A percentile compares a stretch with the other conserved stretches of the same genome.
phyloP scores from a whole-genome alignment of 768 basidiomycete species.

The Rhizopogon roseolus region DNA sequence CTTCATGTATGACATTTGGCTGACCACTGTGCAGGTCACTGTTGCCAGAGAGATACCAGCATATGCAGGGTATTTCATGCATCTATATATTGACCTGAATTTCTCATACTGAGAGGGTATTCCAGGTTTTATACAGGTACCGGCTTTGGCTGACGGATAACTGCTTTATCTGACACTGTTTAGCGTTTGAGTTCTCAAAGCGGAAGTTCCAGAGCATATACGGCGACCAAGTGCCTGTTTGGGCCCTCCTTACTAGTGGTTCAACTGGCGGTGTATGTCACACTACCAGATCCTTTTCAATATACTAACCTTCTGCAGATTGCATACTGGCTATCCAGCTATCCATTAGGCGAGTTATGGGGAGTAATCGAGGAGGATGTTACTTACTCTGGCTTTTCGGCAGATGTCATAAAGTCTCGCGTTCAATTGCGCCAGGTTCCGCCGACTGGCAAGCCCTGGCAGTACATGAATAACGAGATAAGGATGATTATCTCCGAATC shows the following conservation, averaged over 20 bases:
- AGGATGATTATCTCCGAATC: conserved; percentile 61
- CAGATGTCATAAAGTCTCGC: conserved; percentile 90
- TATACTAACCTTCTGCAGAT: conserved; percentile 36
- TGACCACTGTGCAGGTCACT: conserved; percentile 55
- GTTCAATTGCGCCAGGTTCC: conserved; percentile 77
- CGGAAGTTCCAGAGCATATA: conserved; percentile 63
- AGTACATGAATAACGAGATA: conserved; percentile 75
- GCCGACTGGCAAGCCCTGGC: conserved; percentile 66
- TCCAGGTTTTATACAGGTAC: conserved; percentile 65
- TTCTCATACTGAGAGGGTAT: not conserved
- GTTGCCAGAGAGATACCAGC: conserved; percentile 93
- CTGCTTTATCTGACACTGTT: not conserved
- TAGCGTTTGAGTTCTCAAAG: conserved; percentile 88
- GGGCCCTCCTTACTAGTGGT: conserved; percentile 81
- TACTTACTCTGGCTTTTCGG: not conserved
- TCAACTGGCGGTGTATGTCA: conserved; percentile 73
- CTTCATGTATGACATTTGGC: not conserved
- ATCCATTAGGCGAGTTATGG: conserved; percentile 62
- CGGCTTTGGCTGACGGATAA: not conserved
- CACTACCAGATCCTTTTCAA: conserved; percentile 1
- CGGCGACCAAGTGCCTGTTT: conserved; percentile 70
- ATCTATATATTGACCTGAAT: not conserved
- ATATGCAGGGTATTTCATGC: conserved; percentile 63
- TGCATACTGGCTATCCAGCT: conserved; percentile 91
- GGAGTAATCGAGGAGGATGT: not conserved